Conservation (phyloP, 768 basidiomycete species). For the Phlebiopsis flavidoalba region DNA sequence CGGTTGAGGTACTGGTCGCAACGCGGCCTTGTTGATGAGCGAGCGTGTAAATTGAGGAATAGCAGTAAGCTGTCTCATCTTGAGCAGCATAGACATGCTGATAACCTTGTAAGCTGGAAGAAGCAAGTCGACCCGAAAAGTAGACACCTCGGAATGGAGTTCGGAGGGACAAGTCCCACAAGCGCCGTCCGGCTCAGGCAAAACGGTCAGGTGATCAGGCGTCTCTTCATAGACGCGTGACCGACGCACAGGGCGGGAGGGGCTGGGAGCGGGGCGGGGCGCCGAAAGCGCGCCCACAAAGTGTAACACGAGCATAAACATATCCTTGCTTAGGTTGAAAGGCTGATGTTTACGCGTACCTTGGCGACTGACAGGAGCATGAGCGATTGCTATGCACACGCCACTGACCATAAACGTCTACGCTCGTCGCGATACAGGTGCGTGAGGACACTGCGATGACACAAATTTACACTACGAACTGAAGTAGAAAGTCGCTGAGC, state of each 20-base stretch:
- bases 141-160: neutral
- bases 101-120: neutral
- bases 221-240: neutral
- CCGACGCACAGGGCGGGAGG: neutral
- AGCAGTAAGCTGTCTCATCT: neutral
- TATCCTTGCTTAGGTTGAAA: neutral
- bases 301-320: neutral
- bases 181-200: neutral
- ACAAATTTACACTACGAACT: neutral
- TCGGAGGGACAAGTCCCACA: neutral
- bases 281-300: neutral
- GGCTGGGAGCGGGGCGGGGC: neutral
- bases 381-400: neutral
- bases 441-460: neutral
- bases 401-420: neutral
- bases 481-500: neutral
- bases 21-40: slow-evolving; percentile 3
- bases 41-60: neutral
- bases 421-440: neutral
- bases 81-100: neutral
- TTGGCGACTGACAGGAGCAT: neutral
- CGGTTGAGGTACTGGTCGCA: neutral
- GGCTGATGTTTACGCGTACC: neutral
- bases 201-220: neutral
- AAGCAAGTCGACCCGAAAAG: neutral